A percentile compares a stretch with the other conserved stretches of the same genome.
These are phyloP conservation scores for Torulaspora franciscae DNA, from an alignment of 805 yeast genomes.

Conservation along the genomic window DNA sequence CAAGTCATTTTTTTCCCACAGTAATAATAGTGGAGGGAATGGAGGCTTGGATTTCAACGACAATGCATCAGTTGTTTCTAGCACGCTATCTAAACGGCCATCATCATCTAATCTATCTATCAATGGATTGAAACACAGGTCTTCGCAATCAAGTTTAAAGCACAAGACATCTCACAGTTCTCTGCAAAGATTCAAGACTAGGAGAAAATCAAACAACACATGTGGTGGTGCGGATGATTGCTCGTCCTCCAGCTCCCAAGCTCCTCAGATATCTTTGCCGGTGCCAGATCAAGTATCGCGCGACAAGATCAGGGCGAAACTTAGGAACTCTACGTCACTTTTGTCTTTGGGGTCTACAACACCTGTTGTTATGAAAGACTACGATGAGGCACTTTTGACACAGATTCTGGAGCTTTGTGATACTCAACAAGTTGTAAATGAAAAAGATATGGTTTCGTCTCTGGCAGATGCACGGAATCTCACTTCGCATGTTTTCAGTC, in stretches of 20 bases:
- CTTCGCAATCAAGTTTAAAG: conserved; percentile 27
- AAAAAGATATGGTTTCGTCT: conserved; percentile 15
- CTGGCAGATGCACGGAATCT: conserved; percentile 12
- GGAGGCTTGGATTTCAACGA: conserved; percentile 7
- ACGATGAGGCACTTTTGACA: conserved; percentile 25
- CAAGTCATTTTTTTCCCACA: conserved; percentile 17
- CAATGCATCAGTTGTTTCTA: conserved; percentile 8
- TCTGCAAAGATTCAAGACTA: conserved; percentile 27
- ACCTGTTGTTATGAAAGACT: conserved; percentile 25
- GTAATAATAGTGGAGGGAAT: conserved; percentile 6
- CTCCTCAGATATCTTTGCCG: conserved; percentile 49
- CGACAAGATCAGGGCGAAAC: conserved; percentile 49
- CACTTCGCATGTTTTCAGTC: conserved; percentile 23
- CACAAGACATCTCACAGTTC: conserved; percentile 36
- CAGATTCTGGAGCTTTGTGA: conserved; percentile 28
- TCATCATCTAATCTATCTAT: conserved; percentile 26
- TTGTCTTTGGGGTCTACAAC: conserved; percentile 28
- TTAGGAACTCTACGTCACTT: conserved; percentile 40
- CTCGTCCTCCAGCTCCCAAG: conserved; percentile 12
- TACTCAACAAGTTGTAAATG: conserved; percentile 16
- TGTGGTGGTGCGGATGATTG: conserved; percentile 11
- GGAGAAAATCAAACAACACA: conserved; percentile 26
- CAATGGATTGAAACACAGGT: conserved; percentile 19
- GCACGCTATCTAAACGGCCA: conserved; percentile 17
- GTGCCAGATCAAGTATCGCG: conserved; percentile 52